Conservation (phyloP, 768 basidiomycete genomes). For the Hydnomerulius pinastri region DNA sequence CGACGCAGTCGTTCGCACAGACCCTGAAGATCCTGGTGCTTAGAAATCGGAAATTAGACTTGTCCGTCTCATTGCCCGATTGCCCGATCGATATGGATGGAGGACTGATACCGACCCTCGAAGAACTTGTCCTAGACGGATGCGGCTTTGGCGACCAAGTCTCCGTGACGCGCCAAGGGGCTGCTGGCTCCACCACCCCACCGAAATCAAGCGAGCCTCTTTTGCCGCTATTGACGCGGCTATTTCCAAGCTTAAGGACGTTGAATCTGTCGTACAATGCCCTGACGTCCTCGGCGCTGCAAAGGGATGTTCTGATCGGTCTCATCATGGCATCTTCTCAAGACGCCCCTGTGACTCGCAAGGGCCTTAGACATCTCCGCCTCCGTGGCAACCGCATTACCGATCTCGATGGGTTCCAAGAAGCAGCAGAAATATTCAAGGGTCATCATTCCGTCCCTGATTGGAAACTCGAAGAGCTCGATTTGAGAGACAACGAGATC, state of each 20-base stretch:
- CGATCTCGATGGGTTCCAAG: conserved; percentile 62
- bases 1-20: conserved; percentile 58
- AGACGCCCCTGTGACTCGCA: conserved; percentile 29
- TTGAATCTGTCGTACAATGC: conserved; percentile 79
- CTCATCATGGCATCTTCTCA: conserved; percentile 51
- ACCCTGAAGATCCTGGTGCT: conserved; percentile 61
- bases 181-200: conserved; percentile 34
- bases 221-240: conserved; percentile 55
- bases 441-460: conserved; percentile 59
- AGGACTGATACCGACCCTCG: conserved; percentile 62
- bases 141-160: conserved; percentile 68
- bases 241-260: conserved; percentile 71
- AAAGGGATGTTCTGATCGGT: conserved; percentile 45
- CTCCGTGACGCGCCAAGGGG: conserved; percentile 42
- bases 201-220: conserved; percentile 54
- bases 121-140: conserved; percentile 74
- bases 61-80: conserved; percentile 57
- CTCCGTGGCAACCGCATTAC: conserved; percentile 69
- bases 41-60: conserved; percentile 65
- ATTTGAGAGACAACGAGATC: conserved; percentile 82
- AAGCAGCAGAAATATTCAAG: conserved; percentile 63
- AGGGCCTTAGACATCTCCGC: conserved; percentile 64
- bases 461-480: conserved; percentile 83
- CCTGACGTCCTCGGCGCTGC: conserved; percentile 56
- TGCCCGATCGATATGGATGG: conserved; percentile 27